phyloP scores from a whole-genome alignment of 805 yeast genomes.

The Ogataea paraovalis region DNA sequence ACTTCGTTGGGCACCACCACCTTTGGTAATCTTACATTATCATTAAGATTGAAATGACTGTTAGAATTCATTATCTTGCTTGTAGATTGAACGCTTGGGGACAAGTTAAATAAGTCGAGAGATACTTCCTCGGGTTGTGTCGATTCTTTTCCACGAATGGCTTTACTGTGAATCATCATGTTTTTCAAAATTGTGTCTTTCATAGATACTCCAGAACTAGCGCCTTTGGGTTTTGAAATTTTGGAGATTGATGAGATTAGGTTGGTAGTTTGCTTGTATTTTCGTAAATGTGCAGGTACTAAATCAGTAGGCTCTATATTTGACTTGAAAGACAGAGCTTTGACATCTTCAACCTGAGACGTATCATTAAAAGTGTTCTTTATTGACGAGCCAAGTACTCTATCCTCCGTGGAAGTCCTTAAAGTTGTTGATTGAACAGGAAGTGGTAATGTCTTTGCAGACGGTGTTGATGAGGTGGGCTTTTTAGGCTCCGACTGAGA shows the following conservation, averaged over 20 bases:
- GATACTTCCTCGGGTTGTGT: not conserved
- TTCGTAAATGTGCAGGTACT: conserved; percentile 14
- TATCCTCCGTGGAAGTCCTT: not conserved
- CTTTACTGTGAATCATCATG: not conserved
- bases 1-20: not conserved
- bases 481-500: not conserved
- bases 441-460: not conserved
- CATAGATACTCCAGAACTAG: not conserved
- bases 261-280: not conserved
- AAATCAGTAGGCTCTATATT: conserved; percentile 13
- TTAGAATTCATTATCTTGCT: not conserved
- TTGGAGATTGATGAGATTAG: not conserved
- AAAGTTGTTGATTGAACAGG: not conserved
- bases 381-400: conserved; percentile 20
- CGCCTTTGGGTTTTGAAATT: not conserved
- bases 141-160: not conserved
- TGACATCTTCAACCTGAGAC: conserved; percentile 8
- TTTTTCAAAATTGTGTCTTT: not conserved
- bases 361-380: conserved; percentile 24
- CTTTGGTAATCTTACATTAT: not conserved
- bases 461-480: not conserved
- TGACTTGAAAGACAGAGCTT: conserved; percentile 8
- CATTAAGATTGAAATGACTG: not conserved
- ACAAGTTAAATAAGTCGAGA: not conserved
- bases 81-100: not conserved